Base-by-base conservation (phyloP, 1,284 basidiomycete genomes). In the Fistulinella staudtii region DNA sequence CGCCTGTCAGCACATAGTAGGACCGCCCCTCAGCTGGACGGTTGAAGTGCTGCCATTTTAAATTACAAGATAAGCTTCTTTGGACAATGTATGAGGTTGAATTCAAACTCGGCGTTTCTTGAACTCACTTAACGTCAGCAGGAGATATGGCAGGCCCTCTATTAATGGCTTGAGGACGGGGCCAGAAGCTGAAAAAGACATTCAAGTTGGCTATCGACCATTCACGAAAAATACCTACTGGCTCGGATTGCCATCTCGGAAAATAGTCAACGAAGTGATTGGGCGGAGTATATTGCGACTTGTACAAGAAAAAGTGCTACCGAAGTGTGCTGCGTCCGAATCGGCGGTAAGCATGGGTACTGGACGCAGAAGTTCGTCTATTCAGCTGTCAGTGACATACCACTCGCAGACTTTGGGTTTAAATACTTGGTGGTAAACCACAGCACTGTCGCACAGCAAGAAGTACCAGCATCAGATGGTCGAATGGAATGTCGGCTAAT, bases 1-100 rank as follows among this genome's bases (percentile, higher is more conserved):
- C 54, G 15, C 58, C 30, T 1, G 61, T 54, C 7, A 42, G 23
- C 28, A 63, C 53, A 46, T 72, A 77, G 48, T 81, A 81, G 2
- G 60, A 46, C 47, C 74, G 72, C 17, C 79, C 79, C 51, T 81
- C 79, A n/a, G n/a, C n/a, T 0, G 79, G 77, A 37, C 82, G 79
- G 8, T 68, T 53, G 37, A 68, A 57, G 10, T 59, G 50, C 0
- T 53, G 58, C 79, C 79, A 80, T 2, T 36, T 34, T 17, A 25
- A 8, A 3, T 15, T 7, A 9, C 18, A 17, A 6, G 41, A 24
- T 1, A 4, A 3, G 6, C 50, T 61, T 42, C n/a, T 33, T 45
- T 41, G 8, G 24, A 14, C 1, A 4, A 27, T 13, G 17, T 3
- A 36, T 49, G 28, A 46, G 46, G 36, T 11, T n/a, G 4, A 5